These are phyloP conservation scores for Kodamaea kakaduensis DNA, from an alignment of 805 yeast genomes.

Conservation along the genomic window DNA sequence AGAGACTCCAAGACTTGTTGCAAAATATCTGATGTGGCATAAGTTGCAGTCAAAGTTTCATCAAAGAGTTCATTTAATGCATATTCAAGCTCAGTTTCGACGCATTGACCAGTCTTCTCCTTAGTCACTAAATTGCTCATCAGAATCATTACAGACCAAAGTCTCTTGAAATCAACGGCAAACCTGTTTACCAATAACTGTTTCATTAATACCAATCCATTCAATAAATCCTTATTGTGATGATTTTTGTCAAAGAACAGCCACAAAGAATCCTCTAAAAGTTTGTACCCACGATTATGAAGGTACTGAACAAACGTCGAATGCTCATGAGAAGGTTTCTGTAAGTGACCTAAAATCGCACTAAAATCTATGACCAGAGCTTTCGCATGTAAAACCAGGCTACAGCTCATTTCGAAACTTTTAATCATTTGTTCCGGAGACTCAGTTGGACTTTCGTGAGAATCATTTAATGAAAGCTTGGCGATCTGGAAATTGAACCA, in stretches of 20 bases:
- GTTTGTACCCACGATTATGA: slow-evolving; percentile 14
- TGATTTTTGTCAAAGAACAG: slow-evolving; percentile 9
- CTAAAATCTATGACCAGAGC: slow-evolving; percentile 14
- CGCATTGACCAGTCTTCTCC: slow-evolving; percentile 5
- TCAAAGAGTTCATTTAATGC: slow-evolving; percentile 30
- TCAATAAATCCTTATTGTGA: slow-evolving; percentile 15
- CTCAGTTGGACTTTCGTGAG: neutral
- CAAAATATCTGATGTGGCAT: slow-evolving; percentile 20
- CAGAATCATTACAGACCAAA: slow-evolving; percentile 25
- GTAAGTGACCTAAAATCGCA: slow-evolving; percentile 15
- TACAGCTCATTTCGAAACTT: slow-evolving; percentile 17
- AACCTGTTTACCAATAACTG: slow-evolving; percentile 30
- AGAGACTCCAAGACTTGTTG: slow-evolving; percentile 15
- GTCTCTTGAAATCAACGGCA: slow-evolving; percentile 15
- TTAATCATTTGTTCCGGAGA: slow-evolving; percentile 13
- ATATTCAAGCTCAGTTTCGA: slow-evolving; percentile 17
- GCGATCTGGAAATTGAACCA: slow-evolving; percentile 41
- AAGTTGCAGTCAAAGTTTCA: slow-evolving; percentile 28
- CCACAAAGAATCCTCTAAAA: slow-evolving; percentile 19
- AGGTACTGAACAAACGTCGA: slow-evolving; percentile 14
- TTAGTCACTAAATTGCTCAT: slow-evolving; percentile 13
- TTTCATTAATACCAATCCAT: slow-evolving; percentile 34
- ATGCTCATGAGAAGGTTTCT: slow-evolving; percentile 11
- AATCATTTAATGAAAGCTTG: slow-evolving; percentile 14
- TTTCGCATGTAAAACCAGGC: slow-evolving; percentile 8